phyloP scores from a whole-genome alignment of 2,329 filamentous ascomycete species.

The Harringtonia aguacate region DNA sequence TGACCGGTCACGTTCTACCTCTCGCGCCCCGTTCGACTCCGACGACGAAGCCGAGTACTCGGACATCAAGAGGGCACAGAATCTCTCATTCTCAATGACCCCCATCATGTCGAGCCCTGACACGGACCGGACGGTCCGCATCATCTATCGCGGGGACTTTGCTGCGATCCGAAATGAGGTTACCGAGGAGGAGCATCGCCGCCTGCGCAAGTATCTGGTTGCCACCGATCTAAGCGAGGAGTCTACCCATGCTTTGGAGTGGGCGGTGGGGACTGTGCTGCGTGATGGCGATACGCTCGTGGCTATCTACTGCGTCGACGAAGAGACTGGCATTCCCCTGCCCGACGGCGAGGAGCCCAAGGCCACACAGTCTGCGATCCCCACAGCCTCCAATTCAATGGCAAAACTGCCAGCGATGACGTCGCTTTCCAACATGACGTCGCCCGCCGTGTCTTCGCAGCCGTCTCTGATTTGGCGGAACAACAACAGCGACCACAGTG shows the following conservation, averaged over 20 bases:
- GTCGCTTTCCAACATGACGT: constrained; percentile 2
- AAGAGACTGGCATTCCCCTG: constrained; percentile 59
- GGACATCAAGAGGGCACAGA: constrained; percentile 82
- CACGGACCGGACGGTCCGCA: constrained; percentile 72
- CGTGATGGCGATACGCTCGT: constrained; percentile 90
- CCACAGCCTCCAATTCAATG: constrained; percentile 49
- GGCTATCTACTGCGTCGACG: constrained; percentile 87
- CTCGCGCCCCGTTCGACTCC: constrained; percentile 56
- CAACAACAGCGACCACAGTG: constrained; percentile 21
- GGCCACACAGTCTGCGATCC: constrained; percentile 61
- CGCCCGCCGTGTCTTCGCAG: constrained; percentile 18
- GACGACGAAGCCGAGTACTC: constrained; percentile 78
- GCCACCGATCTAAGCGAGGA: constrained; percentile 92
- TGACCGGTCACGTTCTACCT: constrained; percentile 51
- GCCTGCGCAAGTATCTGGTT: constrained; percentile 85
- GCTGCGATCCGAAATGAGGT: constrained; percentile 63
- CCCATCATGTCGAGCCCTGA: constrained; percentile 66
- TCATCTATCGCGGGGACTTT: constrained; percentile 85
- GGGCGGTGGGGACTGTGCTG: constrained; percentile 92
- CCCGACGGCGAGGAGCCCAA: constrained; percentile 50
- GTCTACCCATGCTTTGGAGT: constrained; percentile 89
- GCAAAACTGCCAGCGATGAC: constrained; percentile 19
- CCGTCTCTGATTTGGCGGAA: constrained; percentile 25
- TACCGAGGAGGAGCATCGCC: constrained; percentile 59
- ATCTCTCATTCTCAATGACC: constrained; percentile 70